Percentiles rank a stretch among this genome's conserved stretches.
These are phyloP conservation scores for Mycena chlorophos DNA, from an alignment of 768 basidiomycete genomes.

Conservation along the genomic window DNA sequence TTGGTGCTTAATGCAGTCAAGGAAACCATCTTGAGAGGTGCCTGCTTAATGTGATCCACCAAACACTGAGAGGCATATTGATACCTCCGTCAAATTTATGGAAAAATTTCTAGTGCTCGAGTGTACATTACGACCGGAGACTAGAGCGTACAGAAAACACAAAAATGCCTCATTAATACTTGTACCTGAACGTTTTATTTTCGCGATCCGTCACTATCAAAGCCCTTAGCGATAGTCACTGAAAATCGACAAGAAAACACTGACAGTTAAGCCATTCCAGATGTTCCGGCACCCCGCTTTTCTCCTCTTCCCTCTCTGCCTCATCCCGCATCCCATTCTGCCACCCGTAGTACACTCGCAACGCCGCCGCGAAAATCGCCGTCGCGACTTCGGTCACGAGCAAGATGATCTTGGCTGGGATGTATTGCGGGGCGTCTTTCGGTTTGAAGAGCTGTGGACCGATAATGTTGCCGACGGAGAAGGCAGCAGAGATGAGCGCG, in stretches of 20 bases:
- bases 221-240: too few species aligned
- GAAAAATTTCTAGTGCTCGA: too few species aligned
- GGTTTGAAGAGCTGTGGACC: constrained; percentile 21
- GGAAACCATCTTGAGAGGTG: too few species aligned
- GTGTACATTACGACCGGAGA: too few species aligned
- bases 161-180: too few species aligned
- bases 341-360: constrained; percentile 16
- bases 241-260: too few species aligned
- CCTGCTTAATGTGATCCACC: too few species aligned
- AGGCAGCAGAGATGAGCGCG: constrained; percentile 18
- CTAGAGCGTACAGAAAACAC: too few species aligned
- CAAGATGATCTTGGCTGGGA: constrained; percentile 18
- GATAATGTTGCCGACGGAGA: constrained; percentile 19
- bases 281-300: constrained; percentile 16
- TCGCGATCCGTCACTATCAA: background rate
- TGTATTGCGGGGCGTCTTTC: constrained; percentile 19
- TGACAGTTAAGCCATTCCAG: background rate
- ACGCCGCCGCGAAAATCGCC: constrained; percentile 6
- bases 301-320: constrained; percentile 3
- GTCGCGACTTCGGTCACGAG: constrained; percentile 10
- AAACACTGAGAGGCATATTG: too few species aligned
- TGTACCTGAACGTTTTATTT: background rate
- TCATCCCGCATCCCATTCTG: constrained; percentile 8
- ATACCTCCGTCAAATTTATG: too few species aligned
- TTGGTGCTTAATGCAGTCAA: too few species aligned